These are phyloP conservation scores for Benincasa hispida DNA, from an alignment of 306 rosid species.

Conservation along the genomic window DNA sequence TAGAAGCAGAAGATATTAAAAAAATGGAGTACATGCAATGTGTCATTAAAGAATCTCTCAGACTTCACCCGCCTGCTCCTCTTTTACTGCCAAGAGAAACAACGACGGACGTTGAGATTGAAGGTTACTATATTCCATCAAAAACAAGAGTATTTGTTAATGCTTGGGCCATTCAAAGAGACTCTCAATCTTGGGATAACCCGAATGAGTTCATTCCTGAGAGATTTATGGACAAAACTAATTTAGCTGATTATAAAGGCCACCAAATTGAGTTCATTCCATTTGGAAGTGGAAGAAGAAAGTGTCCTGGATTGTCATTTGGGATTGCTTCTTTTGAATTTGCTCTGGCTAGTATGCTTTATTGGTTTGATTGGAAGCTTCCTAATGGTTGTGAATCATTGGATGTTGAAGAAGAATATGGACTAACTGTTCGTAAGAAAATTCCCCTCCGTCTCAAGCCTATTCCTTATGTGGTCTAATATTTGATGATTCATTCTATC, in stretches of 20 bases:
- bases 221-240: slow-evolving; percentile 9
- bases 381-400: background rate
- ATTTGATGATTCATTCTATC: no score
- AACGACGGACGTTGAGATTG: background rate
- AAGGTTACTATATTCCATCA: slow-evolving; percentile 8
- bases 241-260: slow-evolving; percentile 15
- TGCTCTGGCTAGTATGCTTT: slow-evolving; percentile 16
- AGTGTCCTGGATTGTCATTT: slow-evolving; percentile 19
- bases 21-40: slow-evolving; percentile 34
- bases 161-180: slow-evolving; percentile 29
- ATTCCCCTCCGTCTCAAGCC: background rate
- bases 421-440: background rate
- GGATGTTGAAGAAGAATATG: slow-evolving; percentile 13
- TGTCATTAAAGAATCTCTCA: slow-evolving; percentile 28
- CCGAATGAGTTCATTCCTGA: slow-evolving; percentile 25
- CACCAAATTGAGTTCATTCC: slow-evolving; percentile 18
- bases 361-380: slow-evolving; percentile 18
- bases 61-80: slow-evolving; percentile 28
- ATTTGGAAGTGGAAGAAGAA: slow-evolving; percentile 32
- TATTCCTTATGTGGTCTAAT: background rate
- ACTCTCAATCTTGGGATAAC: slow-evolving; percentile 10
- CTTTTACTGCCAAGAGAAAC: slow-evolving; percentile 25
- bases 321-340: slow-evolving; percentile 9
- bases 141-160: slow-evolving; percentile 11
- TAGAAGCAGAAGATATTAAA: slow-evolving; percentile 19